Evolutionary conservation across 106 monocot species (phyloP).

Genomic region (Gastrodia elata): DNA sequence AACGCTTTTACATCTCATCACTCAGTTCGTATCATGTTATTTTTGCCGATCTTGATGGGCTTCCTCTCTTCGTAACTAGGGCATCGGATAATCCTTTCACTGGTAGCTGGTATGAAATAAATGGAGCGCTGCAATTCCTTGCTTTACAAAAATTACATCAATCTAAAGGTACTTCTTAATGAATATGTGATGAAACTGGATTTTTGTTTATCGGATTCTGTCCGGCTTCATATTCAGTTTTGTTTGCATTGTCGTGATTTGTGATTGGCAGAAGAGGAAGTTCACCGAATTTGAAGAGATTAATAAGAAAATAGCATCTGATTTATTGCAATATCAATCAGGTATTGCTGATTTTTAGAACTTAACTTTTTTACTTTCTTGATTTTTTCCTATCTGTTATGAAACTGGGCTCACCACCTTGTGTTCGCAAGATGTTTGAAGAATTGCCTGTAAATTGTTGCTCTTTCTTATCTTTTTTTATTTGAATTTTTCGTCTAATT

Average conservation of each 20-base stretch:
- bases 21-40: neutral
- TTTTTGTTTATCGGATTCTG: neutral
- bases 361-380: neutral
- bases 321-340: slow-evolving; percentile 9
- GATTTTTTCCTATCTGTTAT: neutral
- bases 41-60: neutral
- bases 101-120: neutral
- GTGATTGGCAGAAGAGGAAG: slow-evolving; percentile 29
- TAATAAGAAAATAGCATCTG: slow-evolving; percentile 9
- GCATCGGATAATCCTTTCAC: neutral
- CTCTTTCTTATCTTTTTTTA: neutral
- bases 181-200: neutral
- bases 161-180: slow-evolving; percentile 25
- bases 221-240: neutral
- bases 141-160: slow-evolving; percentile 29
- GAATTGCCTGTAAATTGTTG: neutral
- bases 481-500: neutral
- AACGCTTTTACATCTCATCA: neutral
- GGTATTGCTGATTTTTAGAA: slow-evolving; percentile 12
- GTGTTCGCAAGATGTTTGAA: neutral
- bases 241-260: neutral
- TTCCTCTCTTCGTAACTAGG: neutral
- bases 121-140: slow-evolving; percentile 35
- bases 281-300: slow-evolving; percentile 18
- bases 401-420: neutral